Evolutionary conservation across 2,329 filamentous ascomycete species (phyloP).

Genomic region (Diaporthe australafricana): DNA sequence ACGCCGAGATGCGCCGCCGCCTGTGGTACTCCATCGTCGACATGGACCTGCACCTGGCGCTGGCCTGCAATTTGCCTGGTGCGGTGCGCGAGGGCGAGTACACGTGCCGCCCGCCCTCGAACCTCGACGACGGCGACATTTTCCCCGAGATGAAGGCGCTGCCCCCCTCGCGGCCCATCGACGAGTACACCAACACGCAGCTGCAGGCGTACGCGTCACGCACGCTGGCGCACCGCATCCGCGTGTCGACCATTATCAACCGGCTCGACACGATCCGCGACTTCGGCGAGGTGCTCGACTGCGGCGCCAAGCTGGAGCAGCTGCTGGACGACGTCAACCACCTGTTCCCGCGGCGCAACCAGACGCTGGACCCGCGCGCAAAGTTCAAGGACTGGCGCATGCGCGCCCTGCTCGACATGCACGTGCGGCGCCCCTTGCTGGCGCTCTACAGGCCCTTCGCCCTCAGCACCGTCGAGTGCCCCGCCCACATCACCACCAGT

Average conservation of each 20-base stretch:
- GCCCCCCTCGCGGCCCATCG: slow-evolving; percentile 61
- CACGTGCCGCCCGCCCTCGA: slow-evolving; percentile 63
- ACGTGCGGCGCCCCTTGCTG: slow-evolving; percentile 63
- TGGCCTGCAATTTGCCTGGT: slow-evolving; percentile 63
- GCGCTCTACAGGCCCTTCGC: slow-evolving; percentile 67
- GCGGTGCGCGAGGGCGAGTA: slow-evolving; percentile 65
- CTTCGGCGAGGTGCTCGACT: slow-evolving; percentile 64
- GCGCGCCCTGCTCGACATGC: slow-evolving; percentile 64
- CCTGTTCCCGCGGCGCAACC: slow-evolving; percentile 58
- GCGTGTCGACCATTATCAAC: slow-evolving; percentile 62
- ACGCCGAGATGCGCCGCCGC: slow-evolving; percentile 64
- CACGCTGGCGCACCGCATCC: slow-evolving; percentile 61
- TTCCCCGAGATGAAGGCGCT: slow-evolving; percentile 60
- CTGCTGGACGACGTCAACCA: slow-evolving; percentile 67
- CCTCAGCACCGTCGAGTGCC: slow-evolving; percentile 61
- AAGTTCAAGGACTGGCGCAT: slow-evolving; percentile 64
- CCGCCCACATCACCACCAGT: slow-evolving; percentile 61
- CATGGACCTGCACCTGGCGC: slow-evolving; percentile 66
- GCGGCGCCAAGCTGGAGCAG: slow-evolving; percentile 64
- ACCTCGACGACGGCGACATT: slow-evolving; percentile 64
- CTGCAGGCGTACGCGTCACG: slow-evolving; percentile 65
- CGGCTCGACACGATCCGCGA: slow-evolving; percentile 64
- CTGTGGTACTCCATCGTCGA: slow-evolving; percentile 69
- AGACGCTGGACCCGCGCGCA: slow-evolving; percentile 54
- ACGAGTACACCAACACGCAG: slow-evolving; percentile 64